Evolutionary conservation across 2,329 filamentous ascomycete genomes (phyloP), one percentile per base, ranked within the genome.

Genomic region (Cylindrodendrum hubeiense): DNA sequence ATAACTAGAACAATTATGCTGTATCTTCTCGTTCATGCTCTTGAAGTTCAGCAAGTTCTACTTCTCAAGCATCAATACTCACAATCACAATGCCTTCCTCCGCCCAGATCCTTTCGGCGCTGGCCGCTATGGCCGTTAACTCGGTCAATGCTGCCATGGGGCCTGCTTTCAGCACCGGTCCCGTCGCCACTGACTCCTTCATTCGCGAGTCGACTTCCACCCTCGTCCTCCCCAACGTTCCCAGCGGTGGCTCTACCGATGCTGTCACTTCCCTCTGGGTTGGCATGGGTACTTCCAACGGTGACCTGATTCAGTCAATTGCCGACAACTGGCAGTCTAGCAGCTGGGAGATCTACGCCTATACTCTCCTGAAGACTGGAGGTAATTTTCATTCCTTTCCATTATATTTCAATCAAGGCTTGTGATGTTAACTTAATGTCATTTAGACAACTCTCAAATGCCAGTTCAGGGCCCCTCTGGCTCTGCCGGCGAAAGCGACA

Each of bases 271-370:
- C 81, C 5, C 76, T 85, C 19, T 85, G 82, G 83, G 80, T 84
- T 17, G 83, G 83, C 13, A 84, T 84, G 82, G 82, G 82, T 4
- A 84, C 82, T 5, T 81, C 79, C 4, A 79, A 79, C n/a, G 82
- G 80, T 24, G 79, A 84, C 60, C 67, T 85, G 71, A 81, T 85
- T 62, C 82, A 85, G 75, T 82, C 81, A 4, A 82, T 85, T 28
- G 78, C 80, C 56, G 81, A 83, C 34, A 79, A 80, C 71, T 68
- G 44, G 57, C n/a, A 65, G 19, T 67, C 70, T 0, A 34, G 52
- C 3, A 26, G 56, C n/a, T 85, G 83, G 82, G 78, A 68, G 50
- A 75, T 83, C 50, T 85, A 73, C 66, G 82, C 79, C 6, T 83
- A 83, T 69, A 83, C 81, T 0, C 77, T 83, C 0, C 50, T 79